Percentiles rank a stretch among this genome's conserved stretches.
Conservation (phyloP, 495 filamentous ascomycete species). For the Letharia lupina region DNA sequence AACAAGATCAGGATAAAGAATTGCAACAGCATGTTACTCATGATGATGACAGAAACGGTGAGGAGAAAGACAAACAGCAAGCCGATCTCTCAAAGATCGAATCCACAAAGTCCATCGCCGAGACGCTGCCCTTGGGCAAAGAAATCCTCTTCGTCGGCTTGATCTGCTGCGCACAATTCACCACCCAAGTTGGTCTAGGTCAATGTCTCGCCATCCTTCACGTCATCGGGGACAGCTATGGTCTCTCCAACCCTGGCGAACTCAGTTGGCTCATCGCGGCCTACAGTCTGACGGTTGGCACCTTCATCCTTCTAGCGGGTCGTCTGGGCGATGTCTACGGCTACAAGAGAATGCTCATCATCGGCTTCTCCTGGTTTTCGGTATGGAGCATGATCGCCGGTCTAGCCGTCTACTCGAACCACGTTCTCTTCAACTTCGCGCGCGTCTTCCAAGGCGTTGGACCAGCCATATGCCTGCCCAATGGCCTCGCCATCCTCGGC, state of each 20-base stretch:
- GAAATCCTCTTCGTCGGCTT: constrained; percentile 39
- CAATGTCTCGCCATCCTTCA: constrained; percentile 36
- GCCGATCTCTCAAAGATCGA: constrained; percentile 2
- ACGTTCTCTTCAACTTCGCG: constrained; percentile 49
- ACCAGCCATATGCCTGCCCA: constrained; percentile 53
- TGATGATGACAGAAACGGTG: not conserved
- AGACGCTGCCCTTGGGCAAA: constrained; percentile 26
- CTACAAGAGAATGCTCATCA: constrained; percentile 48
- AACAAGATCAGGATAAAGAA: not conserved
- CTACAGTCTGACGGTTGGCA: constrained; percentile 53
- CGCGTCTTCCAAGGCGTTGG: constrained; percentile 56
- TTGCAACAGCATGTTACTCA: not conserved
- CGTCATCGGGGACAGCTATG: constrained; percentile 25
- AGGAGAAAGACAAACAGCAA: not conserved
- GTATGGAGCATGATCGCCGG: constrained; percentile 52
- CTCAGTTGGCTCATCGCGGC: constrained; percentile 49
- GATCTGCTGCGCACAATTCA: constrained; percentile 40
- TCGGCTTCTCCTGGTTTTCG: constrained; percentile 50
- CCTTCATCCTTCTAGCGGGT: constrained; percentile 57
- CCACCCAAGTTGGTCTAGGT: constrained; percentile 36
- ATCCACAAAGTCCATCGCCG: constrained; percentile 7
- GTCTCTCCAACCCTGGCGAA: constrained; percentile 22
- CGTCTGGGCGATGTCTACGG: constrained; percentile 53
- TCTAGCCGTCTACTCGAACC: constrained; percentile 38
- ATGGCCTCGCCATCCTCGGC: constrained; percentile 55